A percentile compares a stretch with the other conserved stretches of the same genome.
Evolutionary conservation across 163 green algal species (phyloP).

Genomic region (Scenedesmus sp.): DNA sequence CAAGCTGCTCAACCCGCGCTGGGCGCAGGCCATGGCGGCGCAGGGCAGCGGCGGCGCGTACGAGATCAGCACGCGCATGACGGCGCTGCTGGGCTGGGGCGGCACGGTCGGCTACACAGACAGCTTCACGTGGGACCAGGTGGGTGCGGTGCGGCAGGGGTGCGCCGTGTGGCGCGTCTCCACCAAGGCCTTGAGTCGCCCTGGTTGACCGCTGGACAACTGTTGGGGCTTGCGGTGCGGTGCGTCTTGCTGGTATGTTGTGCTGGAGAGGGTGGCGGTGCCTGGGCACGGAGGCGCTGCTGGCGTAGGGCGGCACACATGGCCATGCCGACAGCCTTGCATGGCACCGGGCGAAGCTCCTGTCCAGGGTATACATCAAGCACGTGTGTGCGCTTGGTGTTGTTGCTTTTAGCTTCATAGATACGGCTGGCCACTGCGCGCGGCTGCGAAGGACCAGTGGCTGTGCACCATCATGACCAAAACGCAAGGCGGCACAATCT

Average conservation of each 20-base stretch:
- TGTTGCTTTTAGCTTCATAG: no score
- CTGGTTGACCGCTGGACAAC: no score
- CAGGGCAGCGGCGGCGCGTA: slow-evolving; percentile 96
- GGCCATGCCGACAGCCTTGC: slow-evolving; percentile 92
- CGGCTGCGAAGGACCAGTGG: no score
- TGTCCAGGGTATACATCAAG: no score
- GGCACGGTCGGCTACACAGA: slow-evolving; percentile 92
- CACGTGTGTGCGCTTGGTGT: no score
- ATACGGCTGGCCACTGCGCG: no score
- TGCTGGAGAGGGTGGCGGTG: not conserved
- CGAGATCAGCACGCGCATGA: slow-evolving; percentile 98
- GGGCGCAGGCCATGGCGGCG: slow-evolving; percentile 92
- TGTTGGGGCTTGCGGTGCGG: no score
- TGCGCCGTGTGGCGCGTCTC: not conserved
- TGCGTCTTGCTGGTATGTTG: no score
- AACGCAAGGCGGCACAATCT: no score
- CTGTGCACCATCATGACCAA: no score
- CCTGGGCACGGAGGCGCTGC: slow-evolving; percentile 72
- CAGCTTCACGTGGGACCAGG: slow-evolving; percentile 86
- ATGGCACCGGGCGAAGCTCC: slow-evolving; percentile 87
- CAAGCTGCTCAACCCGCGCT: slow-evolving; percentile 98
- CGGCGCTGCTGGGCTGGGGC: slow-evolving; percentile 93
- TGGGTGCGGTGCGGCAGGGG: not conserved
- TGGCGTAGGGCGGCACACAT: slow-evolving; percentile 91
- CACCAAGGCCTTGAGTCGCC: no score